Conservation (phyloP, 257 asterid species). For the Nicotiana noctiflora region DNA sequence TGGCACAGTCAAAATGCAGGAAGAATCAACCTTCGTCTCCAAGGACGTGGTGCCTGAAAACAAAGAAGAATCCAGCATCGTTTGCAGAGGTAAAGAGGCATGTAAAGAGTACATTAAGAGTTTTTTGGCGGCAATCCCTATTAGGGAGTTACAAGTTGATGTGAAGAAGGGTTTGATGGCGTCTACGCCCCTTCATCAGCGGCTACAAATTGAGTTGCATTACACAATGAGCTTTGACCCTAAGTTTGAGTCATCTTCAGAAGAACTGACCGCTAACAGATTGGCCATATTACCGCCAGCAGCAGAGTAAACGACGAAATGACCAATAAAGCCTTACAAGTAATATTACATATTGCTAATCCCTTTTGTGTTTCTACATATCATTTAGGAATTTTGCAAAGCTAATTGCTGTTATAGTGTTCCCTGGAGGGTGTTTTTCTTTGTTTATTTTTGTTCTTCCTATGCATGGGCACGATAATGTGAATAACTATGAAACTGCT, state of each 20-base stretch:
- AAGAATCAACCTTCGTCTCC: neutral
- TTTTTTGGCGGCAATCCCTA: conserved; percentile 34
- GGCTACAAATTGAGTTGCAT: conserved; percentile 35
- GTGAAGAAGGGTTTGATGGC: conserved; percentile 30
- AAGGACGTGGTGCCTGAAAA: neutral
- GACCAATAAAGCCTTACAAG: neutral
- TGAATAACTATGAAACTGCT: conserved; percentile 6
- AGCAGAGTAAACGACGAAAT: conserved; percentile 8
- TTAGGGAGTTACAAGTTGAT: conserved; percentile 29
- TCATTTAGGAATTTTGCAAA: neutral
- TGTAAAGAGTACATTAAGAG: conserved; percentile 34
- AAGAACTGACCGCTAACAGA: conserved; percentile 4
- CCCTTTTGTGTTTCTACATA: neutral
- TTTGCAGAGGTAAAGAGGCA: conserved; percentile 7
- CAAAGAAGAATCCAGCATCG: neutral
- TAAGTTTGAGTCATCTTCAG: conserved; percentile 1
- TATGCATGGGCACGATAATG: neutral
- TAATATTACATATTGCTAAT: neutral
- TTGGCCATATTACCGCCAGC: conserved; percentile 3
- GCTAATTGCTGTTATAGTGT: neutral
- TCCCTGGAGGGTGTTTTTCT: neutral
- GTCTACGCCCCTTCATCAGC: conserved; percentile 27
- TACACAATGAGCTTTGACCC: conserved; percentile 17
- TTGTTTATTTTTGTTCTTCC: neutral
- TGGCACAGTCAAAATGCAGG: neutral